These are phyloP conservation scores for Aethionema arabicum DNA, from an alignment of 345 rosid genomes.

Conservation along the genomic window DNA sequence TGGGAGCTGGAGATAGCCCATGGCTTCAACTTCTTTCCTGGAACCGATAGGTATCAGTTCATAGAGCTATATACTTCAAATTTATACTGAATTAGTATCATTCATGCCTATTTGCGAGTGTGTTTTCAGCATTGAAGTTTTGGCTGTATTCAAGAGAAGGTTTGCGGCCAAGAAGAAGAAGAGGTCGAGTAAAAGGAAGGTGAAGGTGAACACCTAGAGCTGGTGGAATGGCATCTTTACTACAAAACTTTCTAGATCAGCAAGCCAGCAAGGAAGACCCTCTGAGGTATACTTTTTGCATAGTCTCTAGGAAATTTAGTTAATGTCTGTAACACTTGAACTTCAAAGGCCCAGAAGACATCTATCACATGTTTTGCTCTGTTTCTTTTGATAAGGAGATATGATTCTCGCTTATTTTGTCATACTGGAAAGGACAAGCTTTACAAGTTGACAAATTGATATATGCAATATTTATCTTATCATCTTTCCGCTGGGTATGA, in stretches of 20 bases:
- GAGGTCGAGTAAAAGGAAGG: constrained; percentile 54
- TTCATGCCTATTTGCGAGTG: constrained; percentile 10
- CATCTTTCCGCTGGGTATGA: constrained; percentile 26
- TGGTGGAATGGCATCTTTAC: too few relatives aligned
- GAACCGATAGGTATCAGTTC: constrained; percentile 72
- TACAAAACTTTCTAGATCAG: neutral
- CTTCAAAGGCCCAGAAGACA: constrained; percentile 15
- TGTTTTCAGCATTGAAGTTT: constrained; percentile 70
- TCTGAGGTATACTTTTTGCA: neutral
- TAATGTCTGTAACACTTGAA: constrained; percentile 25
- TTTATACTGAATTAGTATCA: neutral
- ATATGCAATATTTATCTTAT: constrained; percentile 16
- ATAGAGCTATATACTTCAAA: neutral
- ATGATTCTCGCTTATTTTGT: constrained; percentile 13
- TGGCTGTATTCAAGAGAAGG: constrained; percentile 72
- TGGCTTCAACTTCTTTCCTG: constrained; percentile 94
- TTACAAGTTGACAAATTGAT: constrained; percentile 20
- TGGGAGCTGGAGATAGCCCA: constrained; percentile 84
- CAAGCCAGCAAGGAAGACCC: neutral
- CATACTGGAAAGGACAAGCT: neutral
- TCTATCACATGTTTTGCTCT: constrained; percentile 30
- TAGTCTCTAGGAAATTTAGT: constrained; percentile 16
- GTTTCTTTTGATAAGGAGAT: constrained; percentile 18
- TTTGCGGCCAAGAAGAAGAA: constrained; percentile 59
- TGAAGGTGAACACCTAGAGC: constrained; percentile 24